Base-by-base conservation (phyloP, 768 basidiomycete species). In the Tricholomella constricta region DNA sequence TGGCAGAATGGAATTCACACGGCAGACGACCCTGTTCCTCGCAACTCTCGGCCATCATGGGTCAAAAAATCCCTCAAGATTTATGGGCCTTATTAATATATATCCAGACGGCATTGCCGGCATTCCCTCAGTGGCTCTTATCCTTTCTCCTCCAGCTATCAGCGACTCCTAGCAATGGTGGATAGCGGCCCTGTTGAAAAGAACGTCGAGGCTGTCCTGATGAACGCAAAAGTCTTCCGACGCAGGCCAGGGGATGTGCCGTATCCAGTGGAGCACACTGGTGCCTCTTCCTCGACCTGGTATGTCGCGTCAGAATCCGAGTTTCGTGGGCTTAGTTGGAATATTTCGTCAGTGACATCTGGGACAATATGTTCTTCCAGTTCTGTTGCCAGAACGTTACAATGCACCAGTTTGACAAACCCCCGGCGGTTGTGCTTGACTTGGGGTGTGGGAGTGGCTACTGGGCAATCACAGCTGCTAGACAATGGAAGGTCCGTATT, bases 391-490 rank as follows among this genome's bases (percentile, higher is more conserved):
- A 72, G 44, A 71, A 77, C 17, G 61, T 86, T 27, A 83, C 88
- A 0, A 73, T 83, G 53, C 77, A 83, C 59, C 69, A 75, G 38
- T 84, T 85, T 45, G 69, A 75, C 7, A 62, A 60, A 0, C 78
- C 82, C 2, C 89, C 88, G 0, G 20, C 62, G 1, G 65, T 70
- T 3, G 72, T 88, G 0, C 78, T 91, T 10, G 87, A 89, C 61
- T 68, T 91, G 8, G 89, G 88, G 0, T 89, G 86, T 62, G 88
- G 89, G 5, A 78, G 73, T 40, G 89, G 89, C 1, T 76, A 78
- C 45, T 91, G 89, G 89, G 78, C 78, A 3, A 73, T 91, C 25
- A 81, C 86, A 54, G 86, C 86, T 4, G 87, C 84, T 2, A 81
- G 76, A 58, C 69, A 72, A 41, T 91, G 88, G 88, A 75, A 74